A percentile compares a stretch with the other conserved stretches of the same genome.
These are phyloP conservation scores for Cicer judaicum DNA, from an alignment of 306 rosid species.

Conservation along the genomic window DNA sequence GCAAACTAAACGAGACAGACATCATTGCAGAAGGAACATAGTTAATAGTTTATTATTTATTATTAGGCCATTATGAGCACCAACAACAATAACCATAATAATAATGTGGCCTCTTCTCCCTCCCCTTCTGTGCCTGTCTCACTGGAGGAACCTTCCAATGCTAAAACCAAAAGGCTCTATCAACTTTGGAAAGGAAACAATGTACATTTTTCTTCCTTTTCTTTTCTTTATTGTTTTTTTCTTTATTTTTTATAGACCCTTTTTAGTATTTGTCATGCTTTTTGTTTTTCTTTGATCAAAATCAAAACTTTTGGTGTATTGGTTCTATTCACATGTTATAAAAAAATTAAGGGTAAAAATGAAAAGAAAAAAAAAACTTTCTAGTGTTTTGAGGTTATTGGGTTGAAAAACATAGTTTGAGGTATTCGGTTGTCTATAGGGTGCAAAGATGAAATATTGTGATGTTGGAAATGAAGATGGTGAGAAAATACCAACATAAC, in stretches of 20 bases:
- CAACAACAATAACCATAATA: neutral
- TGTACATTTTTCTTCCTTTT: slow-evolving; percentile 40
- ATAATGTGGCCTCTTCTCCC: slow-evolving; percentile 48
- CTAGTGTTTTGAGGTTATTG: slow-evolving; percentile 8
- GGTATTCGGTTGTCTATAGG: neutral
- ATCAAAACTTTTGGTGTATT: slow-evolving; percentile 20
- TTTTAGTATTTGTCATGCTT: neutral
- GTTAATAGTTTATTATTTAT: neutral
- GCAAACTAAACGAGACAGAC: slow-evolving; percentile 40
- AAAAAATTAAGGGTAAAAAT: neutral
- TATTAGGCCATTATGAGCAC: slow-evolving; percentile 24
- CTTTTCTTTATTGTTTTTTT: too few species aligned
- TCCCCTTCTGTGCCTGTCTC: slow-evolving; percentile 45
- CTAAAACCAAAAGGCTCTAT: slow-evolving; percentile 54
- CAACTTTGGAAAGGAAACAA: slow-evolving; percentile 84
- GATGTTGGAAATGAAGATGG: neutral
- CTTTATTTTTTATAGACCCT: neutral
- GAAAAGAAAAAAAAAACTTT: neutral
- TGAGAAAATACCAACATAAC: too few species aligned
- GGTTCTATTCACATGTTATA: neutral
- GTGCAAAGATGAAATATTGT: neutral
- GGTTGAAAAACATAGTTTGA: neutral
- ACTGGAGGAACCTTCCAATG: slow-evolving; percentile 28
- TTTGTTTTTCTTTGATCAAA: neutral
- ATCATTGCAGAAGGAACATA: slow-evolving; percentile 18